Evolutionary conservation across 2,329 filamentous ascomycete genomes (phyloP).

Genomic region (Calonectria pseudoreteaudii): DNA sequence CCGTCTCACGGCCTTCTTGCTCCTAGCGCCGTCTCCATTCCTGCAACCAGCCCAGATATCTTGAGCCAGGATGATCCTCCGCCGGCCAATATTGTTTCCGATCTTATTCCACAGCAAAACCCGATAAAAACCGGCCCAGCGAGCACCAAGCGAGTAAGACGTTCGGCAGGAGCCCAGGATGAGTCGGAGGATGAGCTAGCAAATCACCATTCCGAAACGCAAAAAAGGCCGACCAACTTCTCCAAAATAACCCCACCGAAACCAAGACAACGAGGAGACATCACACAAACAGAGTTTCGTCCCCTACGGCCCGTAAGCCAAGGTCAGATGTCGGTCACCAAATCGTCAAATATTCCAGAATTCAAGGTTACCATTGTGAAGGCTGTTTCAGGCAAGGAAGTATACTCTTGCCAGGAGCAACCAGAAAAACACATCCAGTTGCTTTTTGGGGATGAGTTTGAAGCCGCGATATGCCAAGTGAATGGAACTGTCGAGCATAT

Average conservation of each 20-base stretch:
- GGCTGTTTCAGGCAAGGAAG: constrained; percentile 40
- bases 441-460: constrained; percentile 13
- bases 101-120: constrained; percentile 28
- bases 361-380: constrained; percentile 27
- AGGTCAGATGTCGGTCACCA: background rate
- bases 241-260: constrained; percentile 13
- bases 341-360: background rate
- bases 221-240: constrained; percentile 30
- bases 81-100: constrained; percentile 38
- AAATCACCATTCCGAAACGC: background rate
- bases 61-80: constrained; percentile 34
- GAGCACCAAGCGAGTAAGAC: constrained; percentile 27
- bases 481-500: background rate
- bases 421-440: constrained; percentile 8
- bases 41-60: constrained; percentile 40
- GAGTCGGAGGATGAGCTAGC: constrained; percentile 48
- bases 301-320: background rate
- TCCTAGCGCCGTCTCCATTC: background rate
- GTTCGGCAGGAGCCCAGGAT: background rate
- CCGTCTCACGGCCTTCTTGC: background rate
- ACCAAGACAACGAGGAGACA: constrained; percentile 41
- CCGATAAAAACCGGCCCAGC: background rate
- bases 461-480: background rate
- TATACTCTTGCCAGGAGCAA: background rate
- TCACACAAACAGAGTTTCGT: constrained; percentile 38